Conservation (phyloP, 768 basidiomycete species). For the Psilocybe tampanensis region DNA sequence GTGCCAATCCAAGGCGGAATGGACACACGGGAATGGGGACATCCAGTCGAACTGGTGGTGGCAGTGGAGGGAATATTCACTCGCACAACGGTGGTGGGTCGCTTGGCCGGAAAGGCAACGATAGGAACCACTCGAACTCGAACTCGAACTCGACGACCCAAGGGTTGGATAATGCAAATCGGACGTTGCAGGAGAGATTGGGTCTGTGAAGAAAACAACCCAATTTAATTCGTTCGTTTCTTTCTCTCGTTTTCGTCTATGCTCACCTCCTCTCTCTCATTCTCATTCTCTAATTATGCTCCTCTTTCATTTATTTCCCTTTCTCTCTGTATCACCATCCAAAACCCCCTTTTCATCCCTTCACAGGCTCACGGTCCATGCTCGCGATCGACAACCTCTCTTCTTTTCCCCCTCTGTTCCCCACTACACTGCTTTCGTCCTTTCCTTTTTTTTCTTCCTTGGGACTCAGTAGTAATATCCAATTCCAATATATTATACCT, state of each 20-base stretch:
- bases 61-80: conserved; percentile 26
- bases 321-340: background rate
- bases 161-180: conserved; percentile 46
- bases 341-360: background rate
- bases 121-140: conserved; percentile 26
- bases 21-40: conserved; percentile 38
- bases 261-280: background rate
- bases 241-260: conserved; percentile 8
- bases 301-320: background rate
- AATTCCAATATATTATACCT: too few relatives aligned
- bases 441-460: background rate
- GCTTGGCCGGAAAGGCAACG: conserved; percentile 32
- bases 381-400: too few relatives aligned
- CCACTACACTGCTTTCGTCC: background rate
- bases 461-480: too few relatives aligned
- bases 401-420: too few relatives aligned
- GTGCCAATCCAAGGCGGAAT: conserved; percentile 37
- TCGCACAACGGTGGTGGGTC: conserved; percentile 31
- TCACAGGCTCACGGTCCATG: background rate
- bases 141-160: conserved; percentile 37
- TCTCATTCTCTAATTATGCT: background rate
- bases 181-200: conserved; percentile 86
- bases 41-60: conserved; percentile 34
- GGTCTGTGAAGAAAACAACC: conserved; percentile 52
- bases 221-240: conserved; percentile 9